A percentile compares a stretch with the other conserved stretches of the same genome.
Conservation (phyloP, 192 early-diverging fungal species). For the Backusella tarrabulga region DNA sequence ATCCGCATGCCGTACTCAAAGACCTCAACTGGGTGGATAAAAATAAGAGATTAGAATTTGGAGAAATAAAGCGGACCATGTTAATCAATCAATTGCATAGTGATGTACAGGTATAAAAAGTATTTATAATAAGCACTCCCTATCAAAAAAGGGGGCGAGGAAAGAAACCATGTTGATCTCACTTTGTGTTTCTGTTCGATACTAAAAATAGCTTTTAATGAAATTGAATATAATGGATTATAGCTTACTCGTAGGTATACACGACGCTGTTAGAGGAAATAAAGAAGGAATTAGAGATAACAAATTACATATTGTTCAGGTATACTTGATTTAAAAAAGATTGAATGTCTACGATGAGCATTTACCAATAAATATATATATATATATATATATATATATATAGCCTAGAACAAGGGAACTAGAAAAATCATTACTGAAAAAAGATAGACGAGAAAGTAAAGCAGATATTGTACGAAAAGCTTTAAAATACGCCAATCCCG, state of each 20-base stretch:
- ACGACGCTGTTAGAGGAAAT: conserved; percentile 85
- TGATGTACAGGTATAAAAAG: conserved; percentile 69
- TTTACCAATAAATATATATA: background rate
- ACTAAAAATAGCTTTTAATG: conserved; percentile 50
- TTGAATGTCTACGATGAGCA: background rate
- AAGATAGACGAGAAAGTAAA: conserved; percentile 49
- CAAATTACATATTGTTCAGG: conserved; percentile 3
- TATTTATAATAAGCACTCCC: background rate
- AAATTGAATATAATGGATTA: conserved; percentile 98
- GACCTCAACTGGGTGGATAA: conserved; percentile 93
- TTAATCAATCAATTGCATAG: conserved; percentile 85
- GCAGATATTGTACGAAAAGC: conserved; percentile 50
- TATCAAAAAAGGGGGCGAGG: background rate
- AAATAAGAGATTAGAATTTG: conserved; percentile 74
- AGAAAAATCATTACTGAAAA: conserved; percentile 34
- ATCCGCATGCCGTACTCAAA: conserved; percentile 91
- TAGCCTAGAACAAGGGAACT: conserved; percentile 50
- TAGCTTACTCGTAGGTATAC: conserved; percentile 90
- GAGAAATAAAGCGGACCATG: conserved; percentile 73
- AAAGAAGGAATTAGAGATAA: conserved; percentile 74
- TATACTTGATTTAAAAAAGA: background rate
- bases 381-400: background rate
- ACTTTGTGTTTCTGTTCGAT: background rate
- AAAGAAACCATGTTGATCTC: background rate
- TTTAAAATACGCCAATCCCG: conserved; percentile 53